Conservation (phyloP, 352 stramenopile genomes). For the Phytophthora melonis region DNA sequence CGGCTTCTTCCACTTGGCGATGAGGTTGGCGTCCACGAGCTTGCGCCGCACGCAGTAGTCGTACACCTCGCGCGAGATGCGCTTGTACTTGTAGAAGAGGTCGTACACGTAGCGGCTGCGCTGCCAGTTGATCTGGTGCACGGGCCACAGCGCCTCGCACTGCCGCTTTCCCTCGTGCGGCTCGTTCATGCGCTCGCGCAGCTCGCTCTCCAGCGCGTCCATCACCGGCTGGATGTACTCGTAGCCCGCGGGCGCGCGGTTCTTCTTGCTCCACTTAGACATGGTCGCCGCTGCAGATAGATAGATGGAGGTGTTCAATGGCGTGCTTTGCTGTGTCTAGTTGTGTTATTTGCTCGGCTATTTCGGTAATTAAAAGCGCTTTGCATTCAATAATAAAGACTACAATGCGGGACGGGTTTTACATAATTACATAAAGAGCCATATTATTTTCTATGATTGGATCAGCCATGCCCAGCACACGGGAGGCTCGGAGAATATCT, state of each 20-base stretch:
- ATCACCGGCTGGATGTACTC: constrained; percentile 96
- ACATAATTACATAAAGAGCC: too few relatives aligned
- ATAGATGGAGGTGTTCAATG: too few relatives aligned
- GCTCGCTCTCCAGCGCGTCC: constrained; percentile 96
- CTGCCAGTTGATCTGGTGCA: constrained; percentile 99
- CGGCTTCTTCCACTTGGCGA: constrained; percentile 99
- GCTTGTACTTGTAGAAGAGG: constrained; percentile 98
- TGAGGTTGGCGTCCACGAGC: constrained; percentile 96
- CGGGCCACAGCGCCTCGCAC: constrained; percentile 98
- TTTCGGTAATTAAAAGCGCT: too few relatives aligned
- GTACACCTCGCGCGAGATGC: constrained; percentile 96
- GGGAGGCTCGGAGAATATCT: too few relatives aligned
- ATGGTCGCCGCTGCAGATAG: constrained; percentile 40
- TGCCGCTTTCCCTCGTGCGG: constrained; percentile 97
- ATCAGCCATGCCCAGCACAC: too few relatives aligned
- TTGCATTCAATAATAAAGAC: too few relatives aligned
- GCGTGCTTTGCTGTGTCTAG: too few relatives aligned
- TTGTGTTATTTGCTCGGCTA: too few relatives aligned
- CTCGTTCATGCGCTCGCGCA: constrained; percentile 98
- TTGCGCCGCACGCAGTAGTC: constrained; percentile 97
- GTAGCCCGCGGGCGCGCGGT: constrained; percentile 93
- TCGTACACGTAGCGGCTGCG: constrained; percentile 99
- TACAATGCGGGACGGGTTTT: too few relatives aligned
- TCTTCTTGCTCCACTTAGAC: constrained; percentile 91
- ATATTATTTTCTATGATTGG: too few relatives aligned